Percentiles rank a stretch among this genome's conserved stretches.
Evolutionary conservation across 345 rosid species (phyloP).

Genomic region (Brassica incana): DNA sequence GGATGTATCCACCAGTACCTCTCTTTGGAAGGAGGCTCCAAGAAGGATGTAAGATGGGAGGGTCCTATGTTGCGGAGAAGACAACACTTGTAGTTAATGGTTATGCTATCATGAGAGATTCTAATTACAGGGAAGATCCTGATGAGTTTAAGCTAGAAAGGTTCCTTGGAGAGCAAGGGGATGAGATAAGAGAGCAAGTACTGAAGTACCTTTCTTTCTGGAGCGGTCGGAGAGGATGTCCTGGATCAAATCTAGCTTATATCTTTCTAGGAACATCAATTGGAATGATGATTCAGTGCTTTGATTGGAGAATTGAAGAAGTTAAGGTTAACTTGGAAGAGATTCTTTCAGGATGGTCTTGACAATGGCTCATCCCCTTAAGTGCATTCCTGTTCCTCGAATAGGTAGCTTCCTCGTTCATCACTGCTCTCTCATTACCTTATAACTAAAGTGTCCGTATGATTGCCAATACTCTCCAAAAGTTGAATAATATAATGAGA

Average conservation of each 20-base stretch:
- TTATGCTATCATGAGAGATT: conserved; percentile 51
- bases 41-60: conserved; percentile 41
- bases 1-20: conserved; percentile 58
- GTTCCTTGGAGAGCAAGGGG: conserved; percentile 27
- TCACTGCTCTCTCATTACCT: not conserved
- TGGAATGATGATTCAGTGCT: conserved; percentile 38
- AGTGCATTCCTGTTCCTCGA: conserved; percentile 1
- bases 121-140: conserved; percentile 57
- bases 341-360: not conserved
- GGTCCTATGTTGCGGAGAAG: conserved; percentile 51
- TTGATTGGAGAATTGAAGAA: conserved; percentile 46
- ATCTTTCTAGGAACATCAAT: conserved; percentile 15
- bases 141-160: conserved; percentile 64
- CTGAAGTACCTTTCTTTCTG: conserved; percentile 64
- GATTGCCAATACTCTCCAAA: not conserved
- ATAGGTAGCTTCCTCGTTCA: not conserved
- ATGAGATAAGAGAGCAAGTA: conserved; percentile 46
- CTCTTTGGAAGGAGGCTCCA: conserved; percentile 45
- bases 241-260: conserved; percentile 39
- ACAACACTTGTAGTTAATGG: conserved; percentile 40
- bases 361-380: conserved; percentile 29
- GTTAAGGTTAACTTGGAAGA: conserved; percentile 25
- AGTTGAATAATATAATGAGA: not conserved
- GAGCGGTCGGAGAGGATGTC: conserved; percentile 60
- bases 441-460: not conserved